Percentiles rank a stretch among this genome's conserved stretches.
phyloP scores from a whole-genome alignment of 352 stramenopile species.

The Elongisporangium prolatum region DNA sequence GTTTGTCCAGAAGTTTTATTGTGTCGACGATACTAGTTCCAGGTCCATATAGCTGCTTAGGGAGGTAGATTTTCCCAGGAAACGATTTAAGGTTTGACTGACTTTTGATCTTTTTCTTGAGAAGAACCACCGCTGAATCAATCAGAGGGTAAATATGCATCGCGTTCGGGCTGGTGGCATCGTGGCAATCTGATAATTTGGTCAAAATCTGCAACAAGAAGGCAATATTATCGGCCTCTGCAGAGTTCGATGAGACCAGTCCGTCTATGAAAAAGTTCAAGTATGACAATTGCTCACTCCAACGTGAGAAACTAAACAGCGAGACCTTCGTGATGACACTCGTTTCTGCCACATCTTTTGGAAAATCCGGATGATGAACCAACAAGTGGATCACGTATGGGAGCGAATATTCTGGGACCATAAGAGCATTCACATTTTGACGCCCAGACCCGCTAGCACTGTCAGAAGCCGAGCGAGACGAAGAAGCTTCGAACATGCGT shows the following conservation, averaged over 20 bases:
- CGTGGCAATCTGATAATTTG: conserved; percentile 70
- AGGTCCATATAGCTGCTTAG: conserved; percentile 51
- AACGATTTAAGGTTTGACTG: conserved; percentile 82
- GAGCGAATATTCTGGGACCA: conserved; percentile 80
- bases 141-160: conserved; percentile 62
- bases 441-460: conserved; percentile 15
- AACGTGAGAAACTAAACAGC: conserved; percentile 29
- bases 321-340: conserved; percentile 20
- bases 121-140: conserved; percentile 39
- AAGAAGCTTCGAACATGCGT: conserved; percentile 59
- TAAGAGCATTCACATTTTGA: conserved; percentile 36
- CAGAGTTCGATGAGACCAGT: conserved; percentile 45
- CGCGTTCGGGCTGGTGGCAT: conserved; percentile 32
- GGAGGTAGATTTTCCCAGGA: conserved; percentile 78
- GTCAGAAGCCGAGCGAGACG: conserved; percentile 9
- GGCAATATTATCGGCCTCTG: conserved; percentile 75
- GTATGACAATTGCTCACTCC: conserved; percentile 52
- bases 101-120: conserved; percentile 85
- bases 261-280: conserved; percentile 72
- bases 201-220: conserved; percentile 82
- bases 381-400: conserved; percentile 82
- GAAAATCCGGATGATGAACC: conserved; percentile 71
- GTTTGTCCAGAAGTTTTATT: not conserved
- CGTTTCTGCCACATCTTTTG: conserved; percentile 28
- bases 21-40: not conserved